Conservation (phyloP, 2,329 filamentous ascomycete species). For the Aspergillus fructus region DNA sequence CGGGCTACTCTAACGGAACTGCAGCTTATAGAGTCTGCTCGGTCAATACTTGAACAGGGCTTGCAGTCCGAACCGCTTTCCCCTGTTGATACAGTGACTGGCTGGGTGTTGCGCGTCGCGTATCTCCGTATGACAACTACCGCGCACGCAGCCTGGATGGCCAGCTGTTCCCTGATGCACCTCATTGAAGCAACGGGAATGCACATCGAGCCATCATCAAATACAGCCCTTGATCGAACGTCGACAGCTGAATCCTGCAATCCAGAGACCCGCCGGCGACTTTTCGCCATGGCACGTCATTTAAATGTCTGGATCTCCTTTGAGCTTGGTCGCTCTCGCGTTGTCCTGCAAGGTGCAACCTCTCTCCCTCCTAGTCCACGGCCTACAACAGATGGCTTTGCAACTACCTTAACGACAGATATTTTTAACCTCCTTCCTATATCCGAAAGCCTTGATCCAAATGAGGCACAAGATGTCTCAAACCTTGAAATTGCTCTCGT, state of each 20-base stretch:
- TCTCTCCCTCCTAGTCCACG: constrained; percentile 41
- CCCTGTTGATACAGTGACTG: constrained; percentile 33
- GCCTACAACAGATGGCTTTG: constrained; percentile 40
- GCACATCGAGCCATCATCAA: constrained; percentile 28
- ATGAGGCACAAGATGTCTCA: constrained; percentile 40
- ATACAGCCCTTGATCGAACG: constrained; percentile 14
- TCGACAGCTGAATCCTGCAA: constrained; percentile 18
- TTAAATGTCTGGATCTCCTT: constrained; percentile 62
- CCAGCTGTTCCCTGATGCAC: constrained; percentile 59
- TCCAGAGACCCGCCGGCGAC: constrained; percentile 42
- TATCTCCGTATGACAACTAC: constrained; percentile 56
- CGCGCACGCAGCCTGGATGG: constrained; percentile 56
- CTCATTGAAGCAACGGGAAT: constrained; percentile 54
- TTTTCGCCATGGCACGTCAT: constrained; percentile 55
- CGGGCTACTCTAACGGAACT: constrained; percentile 45
- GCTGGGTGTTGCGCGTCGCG: constrained; percentile 54
- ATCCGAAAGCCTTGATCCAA: constrained; percentile 56
- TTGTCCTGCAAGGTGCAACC: constrained; percentile 49
- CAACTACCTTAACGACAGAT: constrained; percentile 35
- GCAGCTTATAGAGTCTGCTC: constrained; percentile 49
- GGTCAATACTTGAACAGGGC: constrained; percentile 47
- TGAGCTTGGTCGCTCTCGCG: constrained; percentile 56
- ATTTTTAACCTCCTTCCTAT: constrained; percentile 55
- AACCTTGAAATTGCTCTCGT: constrained; percentile 47
- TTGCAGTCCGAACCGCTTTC: constrained; percentile 24